Evolutionary conservation across 768 basidiomycete species (phyloP), one percentile per base, ranked within the genome.

Genomic region (Amanita rubescens): DNA sequence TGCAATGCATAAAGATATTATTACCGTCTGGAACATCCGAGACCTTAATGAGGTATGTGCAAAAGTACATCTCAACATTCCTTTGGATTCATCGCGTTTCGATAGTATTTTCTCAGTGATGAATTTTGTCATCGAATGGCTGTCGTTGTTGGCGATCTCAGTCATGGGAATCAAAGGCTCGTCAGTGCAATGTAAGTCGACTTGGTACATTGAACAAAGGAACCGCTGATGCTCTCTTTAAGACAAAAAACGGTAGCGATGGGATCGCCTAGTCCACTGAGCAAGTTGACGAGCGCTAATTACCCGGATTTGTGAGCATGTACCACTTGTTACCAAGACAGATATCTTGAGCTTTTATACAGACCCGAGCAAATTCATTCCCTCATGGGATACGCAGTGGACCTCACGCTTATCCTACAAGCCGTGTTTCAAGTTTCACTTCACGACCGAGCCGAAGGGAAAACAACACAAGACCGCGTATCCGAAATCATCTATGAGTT

Each of bases 1-100:
- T 30, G 49, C 25, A 22, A 12, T 50, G 24, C 49, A 50, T 27
- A 39, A 50, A 30, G 49, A 50, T 22, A 39, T 50, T 27, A 17
- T 50, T 22, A 39, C 35, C n/a, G 38, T 50, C 20, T 50, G 49
- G 49, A 50, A 50, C 27, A 32, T 50, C 25, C 37, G 37, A 27
- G 49, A 24, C 25, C 11, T 39, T 8, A 7, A 24, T 30, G 37
- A 50, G 17, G 49, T 24, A 42, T 11, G 19, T 5, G 12, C n/a
- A 32, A 27, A 15, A 8, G 5, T 15, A 30, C 17, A 35, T 24
- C 15, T 15, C 14, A n/a, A 32, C 10, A 8, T 30, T 8, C 19
- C 37, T 11, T 41, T 39, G 17, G 27, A 50, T 34, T 49, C 19
- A 49, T 11, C 15, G 5, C 22, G 39, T 22, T 17, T 15, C 27